A percentile compares a stretch with the other conserved stretches of the same genome.
phyloP scores from a whole-genome alignment of 2,329 filamentous ascomycete genomes.

The Epichloe scottii region DNA sequence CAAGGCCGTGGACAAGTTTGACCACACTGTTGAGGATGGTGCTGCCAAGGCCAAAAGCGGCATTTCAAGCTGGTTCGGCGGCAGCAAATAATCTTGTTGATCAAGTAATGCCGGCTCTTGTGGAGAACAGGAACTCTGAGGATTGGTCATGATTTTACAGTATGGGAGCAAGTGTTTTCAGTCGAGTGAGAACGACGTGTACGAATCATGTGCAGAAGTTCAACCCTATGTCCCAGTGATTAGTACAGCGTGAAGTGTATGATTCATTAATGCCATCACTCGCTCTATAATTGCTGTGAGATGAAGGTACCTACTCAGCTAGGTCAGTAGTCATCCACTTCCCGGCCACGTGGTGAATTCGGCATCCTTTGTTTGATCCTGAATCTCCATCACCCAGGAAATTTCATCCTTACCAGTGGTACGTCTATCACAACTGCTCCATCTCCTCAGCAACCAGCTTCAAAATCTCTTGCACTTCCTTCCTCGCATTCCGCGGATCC shows the following conservation, averaged over 20 bases:
- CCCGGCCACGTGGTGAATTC: too few species aligned
- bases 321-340: too few species aligned
- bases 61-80: conserved; percentile 77
- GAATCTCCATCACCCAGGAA: too few species aligned
- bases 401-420: too few species aligned
- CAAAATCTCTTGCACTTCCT: conserved; percentile 67
- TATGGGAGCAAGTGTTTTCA: not conserved
- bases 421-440: conserved; percentile 10
- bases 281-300: not conserved
- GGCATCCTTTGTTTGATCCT: too few species aligned
- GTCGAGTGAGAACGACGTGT: not conserved
- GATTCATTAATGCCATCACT: not conserved
- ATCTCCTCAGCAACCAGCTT: conserved; percentile 55
- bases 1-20: conserved; percentile 70
- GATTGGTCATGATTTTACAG: not conserved
- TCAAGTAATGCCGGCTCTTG: not conserved
- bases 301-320: not conserved
- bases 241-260: not conserved
- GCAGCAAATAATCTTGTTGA: conserved; percentile 29
- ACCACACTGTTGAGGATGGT: conserved; percentile 67
- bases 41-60: conserved; percentile 74
- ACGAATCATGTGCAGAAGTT: not conserved
- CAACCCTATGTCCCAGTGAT: not conserved
- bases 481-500: conserved; percentile 67
- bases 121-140: not conserved